Percentiles rank a stretch among this genome's conserved stretches.
These are phyloP conservation scores for Pichia sp. DNA, from an alignment of 1,139 yeast species.

Conservation along the genomic window DNA sequence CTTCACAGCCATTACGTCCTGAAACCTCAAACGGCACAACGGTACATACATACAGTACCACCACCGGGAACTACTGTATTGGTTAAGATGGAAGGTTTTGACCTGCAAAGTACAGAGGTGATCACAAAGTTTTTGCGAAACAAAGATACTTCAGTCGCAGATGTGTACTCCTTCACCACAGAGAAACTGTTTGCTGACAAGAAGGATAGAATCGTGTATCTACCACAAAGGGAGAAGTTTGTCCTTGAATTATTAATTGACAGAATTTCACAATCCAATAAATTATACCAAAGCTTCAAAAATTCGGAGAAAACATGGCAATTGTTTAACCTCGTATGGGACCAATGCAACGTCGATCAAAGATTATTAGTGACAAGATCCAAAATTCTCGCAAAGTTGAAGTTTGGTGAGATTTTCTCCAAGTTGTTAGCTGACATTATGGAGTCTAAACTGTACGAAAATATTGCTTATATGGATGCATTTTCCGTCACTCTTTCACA, in stretches of 20 bases:
- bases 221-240: constrained; percentile 58
- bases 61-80: not conserved
- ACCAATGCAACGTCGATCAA: constrained; percentile 16
- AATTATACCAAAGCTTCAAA: constrained; percentile 34
- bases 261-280: constrained; percentile 45
- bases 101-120: constrained; percentile 7
- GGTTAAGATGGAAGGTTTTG: not conserved
- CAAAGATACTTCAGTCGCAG: constrained; percentile 38
- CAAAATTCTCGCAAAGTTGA: constrained; percentile 29
- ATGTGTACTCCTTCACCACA: constrained; percentile 38
- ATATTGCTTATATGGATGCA: constrained; percentile 8
- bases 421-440: constrained; percentile 16
- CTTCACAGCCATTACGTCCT: too few relatives aligned
- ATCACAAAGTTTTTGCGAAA: constrained; percentile 56
- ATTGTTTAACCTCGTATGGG: constrained; percentile 39
- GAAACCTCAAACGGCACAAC: too few relatives aligned
- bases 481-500: constrained; percentile 12
- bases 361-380: constrained; percentile 13
- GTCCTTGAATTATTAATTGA: constrained; percentile 63
- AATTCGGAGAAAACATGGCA: constrained; percentile 38
- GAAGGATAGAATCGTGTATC: constrained; percentile 32
- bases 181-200: constrained; percentile 33
- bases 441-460: constrained; percentile 1
- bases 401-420: constrained; percentile 29
- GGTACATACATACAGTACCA: too few relatives aligned